Evolutionary conservation across 2,329 filamentous ascomycete genomes (phyloP).

Genomic region (Alternaria consortialis): DNA sequence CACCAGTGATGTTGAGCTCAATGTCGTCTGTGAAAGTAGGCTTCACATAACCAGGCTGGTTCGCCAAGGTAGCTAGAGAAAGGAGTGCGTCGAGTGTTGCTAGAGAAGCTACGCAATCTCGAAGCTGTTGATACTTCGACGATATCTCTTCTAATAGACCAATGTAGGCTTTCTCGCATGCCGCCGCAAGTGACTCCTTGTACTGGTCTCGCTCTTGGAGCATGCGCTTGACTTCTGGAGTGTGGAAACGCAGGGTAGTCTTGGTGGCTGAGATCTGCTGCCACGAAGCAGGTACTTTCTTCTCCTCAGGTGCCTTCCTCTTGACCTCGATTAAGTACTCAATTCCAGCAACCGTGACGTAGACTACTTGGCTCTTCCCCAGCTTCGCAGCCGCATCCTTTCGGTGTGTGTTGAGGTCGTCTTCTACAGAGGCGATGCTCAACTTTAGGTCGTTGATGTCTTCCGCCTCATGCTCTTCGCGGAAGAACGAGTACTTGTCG

Average conservation of each 20-base stretch:
- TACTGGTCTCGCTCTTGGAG: constrained; percentile 91
- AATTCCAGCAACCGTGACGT: constrained; percentile 86
- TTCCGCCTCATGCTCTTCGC: constrained; percentile 85
- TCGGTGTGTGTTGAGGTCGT: constrained; percentile 83
- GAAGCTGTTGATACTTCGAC: constrained; percentile 85
- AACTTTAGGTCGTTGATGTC: constrained; percentile 88
- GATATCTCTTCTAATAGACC: constrained; percentile 77
- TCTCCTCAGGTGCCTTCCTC: constrained; percentile 73
- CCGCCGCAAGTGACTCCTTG: constrained; percentile 89
- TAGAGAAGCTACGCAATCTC: constrained; percentile 86
- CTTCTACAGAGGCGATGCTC: constrained; percentile 91
- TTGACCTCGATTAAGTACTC: constrained; percentile 94
- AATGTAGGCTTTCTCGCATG: constrained; percentile 85
- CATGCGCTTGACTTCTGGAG: constrained; percentile 84
- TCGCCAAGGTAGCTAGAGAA: constrained; percentile 83
- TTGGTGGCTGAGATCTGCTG: constrained; percentile 95
- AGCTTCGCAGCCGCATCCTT: constrained; percentile 75
- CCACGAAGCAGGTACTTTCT: constrained; percentile 93
- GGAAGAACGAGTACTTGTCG: constrained; percentile 95
- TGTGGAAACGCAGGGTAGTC: constrained; percentile 90
- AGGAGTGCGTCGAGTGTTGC: constrained; percentile 89
- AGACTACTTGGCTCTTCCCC: constrained; percentile 75
- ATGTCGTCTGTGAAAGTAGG: constrained; percentile 73
- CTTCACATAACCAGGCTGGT: constrained; percentile 86
- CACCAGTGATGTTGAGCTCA: constrained; percentile 74